A percentile compares a stretch with the other conserved stretches of the same genome.
Evolutionary conservation across 331 rosid genomes (phyloP).

Genomic region (Quercus phellos): DNA sequence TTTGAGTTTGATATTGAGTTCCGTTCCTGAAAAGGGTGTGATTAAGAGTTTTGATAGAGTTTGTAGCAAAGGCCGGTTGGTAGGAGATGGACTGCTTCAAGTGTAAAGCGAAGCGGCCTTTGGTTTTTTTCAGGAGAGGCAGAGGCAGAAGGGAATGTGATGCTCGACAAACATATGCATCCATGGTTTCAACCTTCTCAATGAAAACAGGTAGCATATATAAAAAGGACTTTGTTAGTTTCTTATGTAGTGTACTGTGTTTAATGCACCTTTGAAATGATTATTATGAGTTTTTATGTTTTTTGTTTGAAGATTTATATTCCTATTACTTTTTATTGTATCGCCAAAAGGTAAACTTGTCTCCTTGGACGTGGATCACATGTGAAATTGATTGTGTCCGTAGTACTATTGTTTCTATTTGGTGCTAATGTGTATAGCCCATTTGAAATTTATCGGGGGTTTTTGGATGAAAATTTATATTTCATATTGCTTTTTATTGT

Average conservation of each 20-base stretch:
- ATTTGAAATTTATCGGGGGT: too few relatives aligned
- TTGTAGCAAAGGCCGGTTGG: conserved; percentile 7
- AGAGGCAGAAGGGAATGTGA: background rate
- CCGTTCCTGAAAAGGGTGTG: background rate
- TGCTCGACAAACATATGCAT: conserved; percentile 28
- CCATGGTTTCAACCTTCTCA: conserved; percentile 34
- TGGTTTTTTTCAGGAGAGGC: background rate
- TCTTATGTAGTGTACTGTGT: too few relatives aligned
- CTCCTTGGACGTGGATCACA: too few relatives aligned
- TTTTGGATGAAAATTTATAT: background rate
- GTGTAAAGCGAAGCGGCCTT: conserved; percentile 15
- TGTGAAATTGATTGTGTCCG: too few relatives aligned
- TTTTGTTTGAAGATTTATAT: background rate
- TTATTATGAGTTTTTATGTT: too few relatives aligned
- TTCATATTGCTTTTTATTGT: background rate
- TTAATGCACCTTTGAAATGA: too few relatives aligned
- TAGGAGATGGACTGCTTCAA: conserved; percentile 34
- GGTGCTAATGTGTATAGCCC: too few relatives aligned
- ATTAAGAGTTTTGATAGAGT: background rate
- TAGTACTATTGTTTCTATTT: too few relatives aligned
- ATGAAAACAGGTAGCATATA: conserved; percentile 35
- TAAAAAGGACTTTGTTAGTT: background rate
- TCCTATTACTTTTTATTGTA: background rate
- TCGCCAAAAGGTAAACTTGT: too few relatives aligned
- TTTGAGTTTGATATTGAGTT: background rate